phyloP scores from a whole-genome alignment of 768 basidiomycete genomes.

The Rhodotorula graminis region DNA sequence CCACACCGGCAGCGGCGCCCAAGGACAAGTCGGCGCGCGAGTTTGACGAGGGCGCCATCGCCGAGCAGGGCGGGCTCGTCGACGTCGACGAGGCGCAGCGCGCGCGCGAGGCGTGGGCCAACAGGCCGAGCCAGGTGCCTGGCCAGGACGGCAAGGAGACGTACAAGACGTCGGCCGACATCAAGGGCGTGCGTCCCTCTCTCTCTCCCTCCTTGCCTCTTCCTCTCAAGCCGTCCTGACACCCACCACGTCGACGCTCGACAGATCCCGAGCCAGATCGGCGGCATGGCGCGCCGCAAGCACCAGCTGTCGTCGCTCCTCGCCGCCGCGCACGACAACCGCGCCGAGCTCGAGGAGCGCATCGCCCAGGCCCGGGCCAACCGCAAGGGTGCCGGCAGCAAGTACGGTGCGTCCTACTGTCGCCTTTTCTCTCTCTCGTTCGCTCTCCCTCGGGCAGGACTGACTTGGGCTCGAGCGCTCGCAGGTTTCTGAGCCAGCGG shows the following conservation, averaged over 20 bases:
- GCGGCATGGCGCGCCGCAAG: constrained; percentile 61
- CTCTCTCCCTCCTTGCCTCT: background rate
- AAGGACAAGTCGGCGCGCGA: constrained; percentile 14
- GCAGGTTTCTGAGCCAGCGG: background rate
- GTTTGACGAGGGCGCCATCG: constrained; percentile 28
- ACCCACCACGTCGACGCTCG: background rate
- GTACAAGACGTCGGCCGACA: constrained; percentile 16
- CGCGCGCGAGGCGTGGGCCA: constrained; percentile 29
- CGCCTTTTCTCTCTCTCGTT: background rate
- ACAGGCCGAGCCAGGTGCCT: constrained; percentile 10
- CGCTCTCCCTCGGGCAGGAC: too few species aligned
- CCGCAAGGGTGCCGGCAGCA: constrained; percentile 83
- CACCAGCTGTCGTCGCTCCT: constrained; percentile 76
- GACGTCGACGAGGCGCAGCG: constrained; percentile 29
- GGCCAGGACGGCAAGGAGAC: constrained; percentile 8
- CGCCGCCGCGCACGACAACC: constrained; percentile 75
- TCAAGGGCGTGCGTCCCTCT: constrained; percentile 22
- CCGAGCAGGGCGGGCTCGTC: constrained; percentile 12
- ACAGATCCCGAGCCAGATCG: constrained; percentile 44
- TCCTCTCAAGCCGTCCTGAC: background rate
- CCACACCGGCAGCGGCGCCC: background rate
- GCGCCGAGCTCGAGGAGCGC: constrained; percentile 73
- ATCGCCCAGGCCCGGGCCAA: constrained; percentile 78
- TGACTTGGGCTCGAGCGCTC: too few species aligned
- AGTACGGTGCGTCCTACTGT: constrained; percentile 63